Base-by-base conservation (phyloP, 176 grass and related monocot genomes). In the Aegilops tauschii region DNA sequence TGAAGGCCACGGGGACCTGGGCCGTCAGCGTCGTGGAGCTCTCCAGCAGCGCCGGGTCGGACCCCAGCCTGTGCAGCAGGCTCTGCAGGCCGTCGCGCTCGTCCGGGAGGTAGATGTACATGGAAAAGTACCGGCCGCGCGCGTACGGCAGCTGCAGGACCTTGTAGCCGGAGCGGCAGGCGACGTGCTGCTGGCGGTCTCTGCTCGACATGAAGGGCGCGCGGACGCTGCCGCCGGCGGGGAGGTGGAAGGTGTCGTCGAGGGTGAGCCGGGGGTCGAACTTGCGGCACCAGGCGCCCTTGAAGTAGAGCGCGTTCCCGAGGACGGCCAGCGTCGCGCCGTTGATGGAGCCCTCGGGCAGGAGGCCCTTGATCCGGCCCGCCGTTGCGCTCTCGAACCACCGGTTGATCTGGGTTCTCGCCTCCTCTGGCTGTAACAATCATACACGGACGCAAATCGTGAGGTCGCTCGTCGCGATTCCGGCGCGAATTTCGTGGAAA, bases 291-390 rank as follows among this genome's bases (percentile, higher is more conserved):
- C 95, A 97, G 18, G 34, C 12, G 13, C 90, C 90, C 87, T 97
- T 97, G 89, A 97, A 97, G 86, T 97, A 97, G 80, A 97, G 86
- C 6, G 90, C 90, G 73, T 92, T 97, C 42, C 81, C 80, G 8
- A 97, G 81, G 11, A 94, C 80, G 36, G 90, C 67, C 10, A 69
- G 64, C 23, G 86, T 93, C 8, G 0, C 14, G 1, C 11, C 0
- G 25, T 61, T 3, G 35, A 97, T 10, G 50, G 84, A 45, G 63
- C n/a, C 61, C 3, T 3, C 2, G 31, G 86, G 86, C 17, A 97
- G 83, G 30, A 97, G 86, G 3, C 76, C 79, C 69, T 85, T 94
- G 85, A 94, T 97, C 32, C 92, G 84, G 21, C 95, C 95, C 23
- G 52, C 76, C 27, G 95, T 97, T 9, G 28, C 70, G 30, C 68